Evolutionary conservation across 257 asterid species (phyloP).

Genomic region (Solanum bulbocastanum): DNA sequence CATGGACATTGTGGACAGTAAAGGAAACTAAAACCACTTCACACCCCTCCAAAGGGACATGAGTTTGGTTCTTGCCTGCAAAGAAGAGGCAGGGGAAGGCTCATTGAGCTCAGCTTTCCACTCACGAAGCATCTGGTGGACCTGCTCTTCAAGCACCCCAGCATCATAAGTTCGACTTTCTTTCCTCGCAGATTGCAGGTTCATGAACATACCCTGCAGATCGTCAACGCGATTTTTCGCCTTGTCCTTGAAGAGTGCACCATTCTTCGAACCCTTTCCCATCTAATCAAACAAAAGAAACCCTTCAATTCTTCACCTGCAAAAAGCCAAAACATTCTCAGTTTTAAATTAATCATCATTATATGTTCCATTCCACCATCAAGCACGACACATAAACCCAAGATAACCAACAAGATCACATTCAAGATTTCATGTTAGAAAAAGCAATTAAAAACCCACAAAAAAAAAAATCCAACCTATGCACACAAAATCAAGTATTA

Average conservation of each 20-base stretch:
- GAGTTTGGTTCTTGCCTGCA: constrained; percentile 44
- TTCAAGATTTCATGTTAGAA: background rate
- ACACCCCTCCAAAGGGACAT: background rate
- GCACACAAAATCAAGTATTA: background rate
- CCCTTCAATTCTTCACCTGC: constrained; percentile 27
- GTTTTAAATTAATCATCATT: background rate
- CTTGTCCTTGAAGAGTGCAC: constrained; percentile 84
- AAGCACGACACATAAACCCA: background rate
- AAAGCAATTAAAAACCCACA: background rate
- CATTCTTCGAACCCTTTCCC: constrained; percentile 77
- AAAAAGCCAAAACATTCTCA: background rate
- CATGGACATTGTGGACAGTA: background rate
- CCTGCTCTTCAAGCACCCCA: constrained; percentile 90
- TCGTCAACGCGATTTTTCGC: constrained; percentile 94
- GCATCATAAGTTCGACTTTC: constrained; percentile 78
- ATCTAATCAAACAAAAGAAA: constrained; percentile 23
- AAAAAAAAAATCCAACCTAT: background rate
- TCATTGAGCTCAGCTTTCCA: constrained; percentile 91
- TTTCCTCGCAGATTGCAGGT: constrained; percentile 84
- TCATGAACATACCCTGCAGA: constrained; percentile 82
- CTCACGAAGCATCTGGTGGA: constrained; percentile 94
- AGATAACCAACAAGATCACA: background rate
- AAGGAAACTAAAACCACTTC: background rate
- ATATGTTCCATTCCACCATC: background rate
- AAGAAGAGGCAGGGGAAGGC: constrained; percentile 95